phyloP scores from a whole-genome alignment of 2,329 filamentous ascomycete species.

The Aspergillus pseudonomiae region DNA sequence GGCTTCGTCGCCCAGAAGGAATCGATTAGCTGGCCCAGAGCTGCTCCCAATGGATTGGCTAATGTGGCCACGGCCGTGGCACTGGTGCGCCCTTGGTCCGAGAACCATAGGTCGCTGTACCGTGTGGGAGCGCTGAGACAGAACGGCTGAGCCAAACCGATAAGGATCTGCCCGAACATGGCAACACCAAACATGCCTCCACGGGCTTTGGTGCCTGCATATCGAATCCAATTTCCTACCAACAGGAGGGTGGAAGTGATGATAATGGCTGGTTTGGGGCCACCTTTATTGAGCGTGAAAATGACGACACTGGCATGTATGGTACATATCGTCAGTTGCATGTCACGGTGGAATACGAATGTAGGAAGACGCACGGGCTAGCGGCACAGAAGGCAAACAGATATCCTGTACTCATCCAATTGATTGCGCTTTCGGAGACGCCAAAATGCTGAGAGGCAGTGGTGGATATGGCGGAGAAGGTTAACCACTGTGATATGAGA shows the following conservation, averaged over 20 bases:
- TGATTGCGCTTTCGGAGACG: slow-evolving; percentile 75
- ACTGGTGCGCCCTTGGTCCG: slow-evolving; percentile 76
- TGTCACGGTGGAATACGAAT: neutral
- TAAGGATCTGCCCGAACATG: slow-evolving; percentile 90
- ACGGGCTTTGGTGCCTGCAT: slow-evolving; percentile 64
- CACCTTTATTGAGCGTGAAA: slow-evolving; percentile 73
- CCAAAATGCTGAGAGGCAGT: slow-evolving; percentile 74
- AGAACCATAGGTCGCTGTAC: slow-evolving; percentile 96
- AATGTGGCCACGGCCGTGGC: slow-evolving; percentile 84
- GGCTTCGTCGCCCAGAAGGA: slow-evolving; percentile 71
- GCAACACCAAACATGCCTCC: slow-evolving; percentile 72
- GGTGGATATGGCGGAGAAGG: slow-evolving; percentile 80
- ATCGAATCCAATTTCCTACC: slow-evolving; percentile 88
- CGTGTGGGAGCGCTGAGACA: slow-evolving; percentile 85
- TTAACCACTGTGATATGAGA: slow-evolving; percentile 71
- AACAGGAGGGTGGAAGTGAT: slow-evolving; percentile 73
- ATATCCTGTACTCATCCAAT: slow-evolving; percentile 90
- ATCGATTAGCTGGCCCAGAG: slow-evolving; percentile 82
- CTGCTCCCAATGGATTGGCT: slow-evolving; percentile 88
- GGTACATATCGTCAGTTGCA: neutral
- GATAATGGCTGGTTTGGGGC: slow-evolving; percentile 78
- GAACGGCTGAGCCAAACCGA: slow-evolving; percentile 88
- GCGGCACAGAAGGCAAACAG: slow-evolving; percentile 79
- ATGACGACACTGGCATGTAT: slow-evolving; percentile 59
- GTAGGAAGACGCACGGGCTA: slow-evolving; percentile 58